Base-by-base conservation (phyloP, 1,284 basidiomycete species). In the Chalciporus sp. region DNA sequence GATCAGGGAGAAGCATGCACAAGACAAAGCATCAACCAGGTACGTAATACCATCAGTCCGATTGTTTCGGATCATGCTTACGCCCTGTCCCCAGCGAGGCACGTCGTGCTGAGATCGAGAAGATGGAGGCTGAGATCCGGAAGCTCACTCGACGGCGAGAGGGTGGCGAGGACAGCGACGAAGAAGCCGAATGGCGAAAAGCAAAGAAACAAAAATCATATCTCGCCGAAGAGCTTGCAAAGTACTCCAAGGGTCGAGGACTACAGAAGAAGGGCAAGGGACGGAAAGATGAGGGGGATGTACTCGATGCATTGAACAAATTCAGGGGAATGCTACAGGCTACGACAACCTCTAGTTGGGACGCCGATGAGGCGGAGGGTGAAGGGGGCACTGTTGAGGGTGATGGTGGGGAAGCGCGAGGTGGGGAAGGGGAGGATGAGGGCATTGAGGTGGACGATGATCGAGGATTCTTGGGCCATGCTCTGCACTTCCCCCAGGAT, bases 101-200 rank as follows among this genome's bases (percentile, higher is more conserved):
- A 9, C 85, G 89, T 26, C 82, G 86, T 65, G 79, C 83, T 6
- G 90, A 95, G 69, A 95, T 97, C 53, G 88, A 86, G 62, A 85
- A 83, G 60, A 91, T 97, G 82, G 91, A 97, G 70, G 86, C 85
- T 4, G 90, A 94, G 50, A 89, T 98, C 53, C 86, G 90, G 26
- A 88, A 83, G 60, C 78, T 95, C 9, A 79, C 80, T 20, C 80
- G 80, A 52, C 78, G 77, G 48, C 77, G 79, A 9, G 76, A 73
- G 20, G 74, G 71, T 10, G 81, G 79, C 1, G 76, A 77, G 10
- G 82, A 82, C 49, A 83, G 80, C 56, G 86, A 86, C 51, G 83
- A 87, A 12, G 84, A 85, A 56, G 75, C 64, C 7, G 66, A 72
- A 33, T 76, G 71, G 58, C 90, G 88, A 74, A 86, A 80, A 63